Evolutionary conservation across 495 filamentous ascomycete genomes (phyloP).

Genomic region (Penicillium tannophilum): DNA sequence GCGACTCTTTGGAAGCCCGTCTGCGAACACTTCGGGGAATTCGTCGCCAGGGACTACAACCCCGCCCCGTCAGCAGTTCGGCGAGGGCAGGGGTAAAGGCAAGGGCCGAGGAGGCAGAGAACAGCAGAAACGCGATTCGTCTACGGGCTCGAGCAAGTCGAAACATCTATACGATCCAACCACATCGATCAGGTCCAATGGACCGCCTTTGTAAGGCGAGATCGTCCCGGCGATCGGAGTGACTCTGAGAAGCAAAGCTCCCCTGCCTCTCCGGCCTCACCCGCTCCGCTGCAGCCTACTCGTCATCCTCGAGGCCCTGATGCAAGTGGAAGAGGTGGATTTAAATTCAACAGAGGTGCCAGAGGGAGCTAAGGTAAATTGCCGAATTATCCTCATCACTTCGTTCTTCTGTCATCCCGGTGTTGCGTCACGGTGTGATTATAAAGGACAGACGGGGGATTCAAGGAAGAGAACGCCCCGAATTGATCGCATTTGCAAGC

Average conservation of each 20-base stretch:
- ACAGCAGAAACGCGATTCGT: conserved; percentile 49
- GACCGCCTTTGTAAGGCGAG: conserved; percentile 56
- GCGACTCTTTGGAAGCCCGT: conserved; percentile 73
- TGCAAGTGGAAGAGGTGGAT: conserved; percentile 71
- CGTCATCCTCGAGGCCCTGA: conserved; percentile 77
- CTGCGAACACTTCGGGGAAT: conserved; percentile 47
- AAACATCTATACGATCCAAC: conserved; percentile 74
- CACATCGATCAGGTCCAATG: conserved; percentile 62
- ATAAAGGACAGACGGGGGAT: background rate
- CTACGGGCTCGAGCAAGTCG: conserved; percentile 44
- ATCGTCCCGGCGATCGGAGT: conserved; percentile 38
- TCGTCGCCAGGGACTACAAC: conserved; percentile 64
- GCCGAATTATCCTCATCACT: conserved; percentile 1
- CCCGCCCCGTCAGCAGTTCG: conserved; percentile 54
- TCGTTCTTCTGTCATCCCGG: background rate
- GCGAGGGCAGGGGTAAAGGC: conserved; percentile 42
- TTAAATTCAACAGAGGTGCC: conserved; percentile 60
- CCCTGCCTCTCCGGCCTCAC: background rate
- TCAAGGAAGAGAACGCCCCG: conserved; percentile 55
- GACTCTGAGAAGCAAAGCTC: conserved; percentile 44
- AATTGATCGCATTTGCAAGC: conserved; percentile 60
- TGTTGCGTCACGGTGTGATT: background rate
- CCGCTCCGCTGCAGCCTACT: conserved; percentile 56
- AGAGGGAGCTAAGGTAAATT: conserved; percentile 34
- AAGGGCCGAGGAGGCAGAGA: conserved; percentile 41